These are phyloP conservation scores for Camellia lanceoleosa DNA, from an alignment of 148 eudicot species.

Conservation along the genomic window DNA sequence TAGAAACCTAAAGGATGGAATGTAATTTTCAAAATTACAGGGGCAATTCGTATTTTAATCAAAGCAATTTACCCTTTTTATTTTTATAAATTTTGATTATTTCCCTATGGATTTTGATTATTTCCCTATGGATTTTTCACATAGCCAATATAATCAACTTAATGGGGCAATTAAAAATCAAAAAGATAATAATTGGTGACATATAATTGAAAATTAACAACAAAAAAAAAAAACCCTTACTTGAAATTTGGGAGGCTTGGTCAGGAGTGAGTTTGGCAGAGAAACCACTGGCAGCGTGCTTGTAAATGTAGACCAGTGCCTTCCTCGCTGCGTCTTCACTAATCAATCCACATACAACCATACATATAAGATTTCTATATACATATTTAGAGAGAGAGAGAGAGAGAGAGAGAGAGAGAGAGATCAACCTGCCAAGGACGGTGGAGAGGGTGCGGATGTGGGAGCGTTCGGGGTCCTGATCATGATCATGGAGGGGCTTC, in stretches of 20 bases:
- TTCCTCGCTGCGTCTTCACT: conserved; percentile 55
- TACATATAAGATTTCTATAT: neutral
- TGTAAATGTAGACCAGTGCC: conserved; percentile 48
- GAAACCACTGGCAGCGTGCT: conserved; percentile 59
- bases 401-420: neutral
- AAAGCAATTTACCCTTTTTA: no score
- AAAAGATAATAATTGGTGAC: conserved; percentile 22
- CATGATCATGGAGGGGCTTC: conserved; percentile 26
- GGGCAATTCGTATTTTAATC: no score
- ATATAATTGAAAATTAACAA: conserved; percentile 9
- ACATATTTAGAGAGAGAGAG: neutral
- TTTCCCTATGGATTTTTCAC: neutral
- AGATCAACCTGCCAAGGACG: conserved; percentile 47
- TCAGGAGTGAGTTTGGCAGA: conserved; percentile 59
- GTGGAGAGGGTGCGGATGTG: conserved; percentile 59
- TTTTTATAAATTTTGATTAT: no score
- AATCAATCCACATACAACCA: neutral
- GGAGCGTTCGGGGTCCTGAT: conserved; percentile 47
- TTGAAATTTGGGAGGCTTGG: conserved; percentile 41
- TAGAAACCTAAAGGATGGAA: no score
- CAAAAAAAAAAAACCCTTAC: conserved; percentile 20
- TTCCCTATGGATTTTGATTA: no score
- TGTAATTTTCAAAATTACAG: no score
- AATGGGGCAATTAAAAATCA: no score
- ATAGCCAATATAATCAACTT: no score